phyloP scores from a whole-genome alignment of 345 rosid genomes.

The Gossypium ekmanianum region DNA sequence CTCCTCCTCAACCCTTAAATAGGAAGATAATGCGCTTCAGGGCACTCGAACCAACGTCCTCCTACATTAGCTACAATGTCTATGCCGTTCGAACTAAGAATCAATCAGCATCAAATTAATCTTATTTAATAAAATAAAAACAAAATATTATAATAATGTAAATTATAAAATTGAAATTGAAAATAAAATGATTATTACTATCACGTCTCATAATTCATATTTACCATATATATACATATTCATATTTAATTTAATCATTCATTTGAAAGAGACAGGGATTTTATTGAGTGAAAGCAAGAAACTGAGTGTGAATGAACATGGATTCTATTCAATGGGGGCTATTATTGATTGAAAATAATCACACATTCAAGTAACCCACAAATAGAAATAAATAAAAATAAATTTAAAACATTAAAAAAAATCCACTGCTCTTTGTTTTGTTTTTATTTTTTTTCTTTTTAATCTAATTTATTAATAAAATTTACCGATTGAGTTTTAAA shows the following conservation, averaged over 20 bases:
- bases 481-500: fast-evolving
- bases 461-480: too few relatives aligned
- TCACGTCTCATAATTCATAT: too few relatives aligned
- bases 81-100: fast-evolving
- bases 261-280: constrained; percentile 11
- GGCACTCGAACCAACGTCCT: fast-evolving
- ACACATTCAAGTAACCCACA: too few relatives aligned
- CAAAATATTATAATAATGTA: too few relatives aligned
- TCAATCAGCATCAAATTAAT: too few relatives aligned
- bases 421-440: background rate
- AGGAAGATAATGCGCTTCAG: fast-evolving
- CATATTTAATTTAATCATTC: too few relatives aligned
- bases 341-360: background rate
- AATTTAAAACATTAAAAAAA: background rate
- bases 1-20: fast-evolving
- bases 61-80: too few relatives aligned
- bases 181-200: too few relatives aligned
- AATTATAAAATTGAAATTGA: too few relatives aligned
- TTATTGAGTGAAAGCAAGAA: constrained; percentile 28
- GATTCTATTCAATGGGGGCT: background rate
- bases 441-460: too few relatives aligned
- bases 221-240: too few relatives aligned
- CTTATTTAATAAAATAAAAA: too few relatives aligned
- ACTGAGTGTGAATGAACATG: constrained; percentile 2
- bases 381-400: background rate